phyloP scores from a whole-genome alignment of 2,329 filamentous ascomycete species.

The Alternaria longipes region DNA sequence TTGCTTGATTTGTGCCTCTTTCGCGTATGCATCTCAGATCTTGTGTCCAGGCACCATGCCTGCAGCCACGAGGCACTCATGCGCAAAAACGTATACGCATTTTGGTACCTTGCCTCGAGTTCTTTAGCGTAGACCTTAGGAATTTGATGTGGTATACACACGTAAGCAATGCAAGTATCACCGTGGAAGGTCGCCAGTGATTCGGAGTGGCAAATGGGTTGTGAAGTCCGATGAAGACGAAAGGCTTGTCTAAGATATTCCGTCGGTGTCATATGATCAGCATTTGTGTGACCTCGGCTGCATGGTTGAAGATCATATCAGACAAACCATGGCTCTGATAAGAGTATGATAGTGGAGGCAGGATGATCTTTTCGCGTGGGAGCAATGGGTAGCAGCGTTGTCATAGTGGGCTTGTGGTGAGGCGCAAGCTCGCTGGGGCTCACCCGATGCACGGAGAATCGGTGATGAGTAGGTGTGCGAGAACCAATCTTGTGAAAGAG shows the following conservation, averaged over 20 bases:
- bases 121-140: background rate
- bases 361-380: background rate
- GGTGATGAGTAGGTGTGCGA: background rate
- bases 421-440: background rate
- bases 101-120: background rate
- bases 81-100: background rate
- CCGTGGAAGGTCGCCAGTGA: background rate
- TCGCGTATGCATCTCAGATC: background rate
- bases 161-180: conserved; percentile 1
- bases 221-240: conserved; percentile 10
- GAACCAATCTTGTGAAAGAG: background rate
- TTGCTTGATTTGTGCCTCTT: background rate
- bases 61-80: background rate
- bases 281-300: background rate
- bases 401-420: conserved; percentile 7
- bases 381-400: background rate
- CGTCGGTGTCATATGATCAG: conserved; percentile 1
- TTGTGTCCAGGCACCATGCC: conserved; percentile 1
- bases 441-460: background rate
- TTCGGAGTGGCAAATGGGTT: conserved; percentile 2
- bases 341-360: background rate
- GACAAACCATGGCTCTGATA: background rate
- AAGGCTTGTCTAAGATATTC: background rate
- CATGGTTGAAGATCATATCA: background rate
- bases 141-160: background rate